Base-by-base conservation (phyloP, 805 yeast species). In the Pichia nakasei region DNA sequence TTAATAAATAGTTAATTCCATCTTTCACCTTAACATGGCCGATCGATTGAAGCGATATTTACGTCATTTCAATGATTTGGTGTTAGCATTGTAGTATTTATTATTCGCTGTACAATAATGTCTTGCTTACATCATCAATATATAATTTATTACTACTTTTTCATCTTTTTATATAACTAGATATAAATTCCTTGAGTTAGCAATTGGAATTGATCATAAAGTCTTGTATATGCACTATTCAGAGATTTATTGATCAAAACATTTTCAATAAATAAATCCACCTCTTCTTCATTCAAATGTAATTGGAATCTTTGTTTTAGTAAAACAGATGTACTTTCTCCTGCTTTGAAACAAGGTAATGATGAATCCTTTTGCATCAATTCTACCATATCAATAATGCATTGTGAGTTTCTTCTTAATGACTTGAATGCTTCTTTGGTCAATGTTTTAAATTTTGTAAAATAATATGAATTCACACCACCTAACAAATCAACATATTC, bases 181-280 rank as follows among this genome's bases (percentile, higher is more conserved):
- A 76, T 79, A 61, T 87, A 93, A 22, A 93, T 93, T 37, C 98
- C 98, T 66, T 93, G 98, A 0, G 97, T 89, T 39, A 88, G 66
- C 61, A 93, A 68, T 64, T 93, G 98, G 67, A 85, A 93, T 60
- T 91, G 97, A 60, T 93, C 98, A 58, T 93, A 93, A 27, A 93
- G 68, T 52, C 96, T 71, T 1, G 98, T 93, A 66, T 88, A 93
- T 51, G 85, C 74, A 56, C 93, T 86, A 12, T 95, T 94, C 46
- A 83, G 55, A 54, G 96, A 85, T 63, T 84, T 89, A 33, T 77
- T 84, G 24, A 93, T 82, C 53, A 93, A 66, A 2, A 72, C 66
- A 46, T 68, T 76, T 45, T 87, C 97, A 17, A 93, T 96, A 61
- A 83, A 89, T 1, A 66, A 65, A 51, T 83, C 94, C 40, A 79